These are phyloP conservation scores for Boletellus deceptivus DNA, from an alignment of 1,284 basidiomycete genomes.

Conservation along the genomic window DNA sequence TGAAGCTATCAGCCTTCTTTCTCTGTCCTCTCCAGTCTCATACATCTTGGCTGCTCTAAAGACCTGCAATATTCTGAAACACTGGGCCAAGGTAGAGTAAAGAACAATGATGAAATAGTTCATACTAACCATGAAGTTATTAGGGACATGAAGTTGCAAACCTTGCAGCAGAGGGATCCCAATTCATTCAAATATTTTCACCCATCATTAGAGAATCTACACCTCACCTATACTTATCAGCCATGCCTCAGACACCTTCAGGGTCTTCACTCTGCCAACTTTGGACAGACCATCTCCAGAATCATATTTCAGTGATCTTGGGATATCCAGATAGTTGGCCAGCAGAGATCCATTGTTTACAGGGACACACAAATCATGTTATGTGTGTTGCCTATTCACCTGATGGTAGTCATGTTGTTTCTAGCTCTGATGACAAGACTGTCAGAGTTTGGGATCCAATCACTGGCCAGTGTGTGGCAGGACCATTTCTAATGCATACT, in stretches of 20 bases:
- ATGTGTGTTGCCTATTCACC: constrained; percentile 20
- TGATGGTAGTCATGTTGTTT: constrained; percentile 17
- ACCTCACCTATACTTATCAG: constrained; percentile 23
- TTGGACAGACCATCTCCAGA: constrained; percentile 19
- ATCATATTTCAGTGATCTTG: constrained; percentile 4
- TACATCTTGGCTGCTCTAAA: constrained; percentile 9
- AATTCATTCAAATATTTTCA: constrained; percentile 21
- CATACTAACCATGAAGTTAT: constrained; percentile 3
- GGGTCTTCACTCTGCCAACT: constrained; percentile 14
- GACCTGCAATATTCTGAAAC: constrained; percentile 8
- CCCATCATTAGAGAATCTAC: constrained; percentile 19
- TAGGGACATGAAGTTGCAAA: constrained; percentile 17
- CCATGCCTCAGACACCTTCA: constrained; percentile 25
- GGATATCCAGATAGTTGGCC: constrained; percentile 20
- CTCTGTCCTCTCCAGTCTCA: constrained; percentile 1
- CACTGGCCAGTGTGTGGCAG: constrained; percentile 21
- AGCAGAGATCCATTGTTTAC: constrained; percentile 15
- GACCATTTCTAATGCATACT: constrained; percentile 1
- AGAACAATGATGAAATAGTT: background rate
- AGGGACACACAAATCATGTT: constrained; percentile 11
- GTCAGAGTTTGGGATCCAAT: constrained; percentile 17
- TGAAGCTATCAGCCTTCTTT: constrained; percentile 25
- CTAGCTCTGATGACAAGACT: constrained; percentile 12
- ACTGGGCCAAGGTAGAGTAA: constrained; percentile 20
- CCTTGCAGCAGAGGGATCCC: constrained; percentile 19